Evolutionary conservation across 495 filamentous ascomycete genomes (phyloP).

Genomic region (Lasiosphaeria hispida): DNA sequence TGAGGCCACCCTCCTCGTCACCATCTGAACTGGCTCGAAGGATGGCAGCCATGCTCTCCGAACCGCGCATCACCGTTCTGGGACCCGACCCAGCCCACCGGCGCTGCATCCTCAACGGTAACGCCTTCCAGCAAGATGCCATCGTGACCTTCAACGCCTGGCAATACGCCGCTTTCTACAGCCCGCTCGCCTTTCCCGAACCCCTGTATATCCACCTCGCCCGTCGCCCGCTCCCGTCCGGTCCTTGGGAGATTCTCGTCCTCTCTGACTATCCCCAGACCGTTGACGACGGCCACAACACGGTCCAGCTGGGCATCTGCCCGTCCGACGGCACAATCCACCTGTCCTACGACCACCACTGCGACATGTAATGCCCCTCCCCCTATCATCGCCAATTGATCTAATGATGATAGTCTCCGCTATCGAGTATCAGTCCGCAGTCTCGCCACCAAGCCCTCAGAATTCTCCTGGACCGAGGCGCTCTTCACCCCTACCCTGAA

Average conservation of each 20-base stretch:
- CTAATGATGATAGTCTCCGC: constrained; percentile 31
- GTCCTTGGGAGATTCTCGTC: constrained; percentile 41
- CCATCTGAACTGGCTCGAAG: too few species aligned
- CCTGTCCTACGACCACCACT: constrained; percentile 46
- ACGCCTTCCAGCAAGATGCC: constrained; percentile 45
- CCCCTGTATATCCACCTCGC: constrained; percentile 44
- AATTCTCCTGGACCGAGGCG: constrained; percentile 33
- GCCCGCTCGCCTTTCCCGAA: constrained; percentile 26
- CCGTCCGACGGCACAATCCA: constrained; percentile 50
- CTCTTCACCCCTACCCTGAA: constrained; percentile 41
- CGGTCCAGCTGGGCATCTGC: constrained; percentile 48
- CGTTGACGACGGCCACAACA: constrained; percentile 49
- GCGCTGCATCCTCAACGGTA: constrained; percentile 39
- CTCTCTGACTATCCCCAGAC: constrained; percentile 51
- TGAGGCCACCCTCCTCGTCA: too few species aligned
- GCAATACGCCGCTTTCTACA: constrained; percentile 49
- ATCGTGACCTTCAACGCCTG: constrained; percentile 38
- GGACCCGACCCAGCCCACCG: constrained; percentile 38
- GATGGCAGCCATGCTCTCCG: constrained; percentile 19
- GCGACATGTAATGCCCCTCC: constrained; percentile 29
- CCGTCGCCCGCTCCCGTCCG: constrained; percentile 36
- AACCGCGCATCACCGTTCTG: constrained; percentile 32
- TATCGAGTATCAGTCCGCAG: constrained; percentile 41
- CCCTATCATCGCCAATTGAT: neutral
- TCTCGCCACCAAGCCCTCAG: constrained; percentile 35